These are phyloP conservation scores for Graphium sp. DNA, from an alignment of 2,329 filamentous ascomycete species.

Conservation along the genomic window DNA sequence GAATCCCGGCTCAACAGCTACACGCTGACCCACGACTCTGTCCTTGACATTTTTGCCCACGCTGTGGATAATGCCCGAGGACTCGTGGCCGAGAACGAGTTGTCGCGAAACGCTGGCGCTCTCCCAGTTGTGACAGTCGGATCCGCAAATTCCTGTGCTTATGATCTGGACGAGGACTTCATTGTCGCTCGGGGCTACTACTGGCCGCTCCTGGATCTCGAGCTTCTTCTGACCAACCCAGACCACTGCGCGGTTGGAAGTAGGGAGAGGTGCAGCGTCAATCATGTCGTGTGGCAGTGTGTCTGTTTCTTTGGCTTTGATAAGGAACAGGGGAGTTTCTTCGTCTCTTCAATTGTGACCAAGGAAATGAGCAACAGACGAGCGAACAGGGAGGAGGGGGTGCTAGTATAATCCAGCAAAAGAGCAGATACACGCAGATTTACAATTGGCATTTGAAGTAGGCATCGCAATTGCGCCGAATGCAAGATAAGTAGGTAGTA, in stretches of 20 bases:
- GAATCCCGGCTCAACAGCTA: conserved; percentile 48
- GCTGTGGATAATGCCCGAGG: conserved; percentile 39
- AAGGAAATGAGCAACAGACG: background rate
- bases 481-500: no score
- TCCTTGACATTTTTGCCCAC: conserved; percentile 31
- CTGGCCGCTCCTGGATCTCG: conserved; percentile 27
- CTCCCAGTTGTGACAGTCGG: conserved; percentile 11
- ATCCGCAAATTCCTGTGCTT: conserved; percentile 8
- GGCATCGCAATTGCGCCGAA: no score
- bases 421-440: no score
- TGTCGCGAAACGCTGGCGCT: conserved; percentile 8
- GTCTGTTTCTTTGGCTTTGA: no score
- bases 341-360: background rate
- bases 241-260: conserved; percentile 9
- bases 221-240: conserved; percentile 12
- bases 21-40: conserved; percentile 32
- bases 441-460: no score
- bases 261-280: conserved; percentile 1
- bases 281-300: no score
- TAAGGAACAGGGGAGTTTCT: background rate
- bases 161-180: conserved; percentile 8
- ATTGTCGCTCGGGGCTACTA: conserved; percentile 17
- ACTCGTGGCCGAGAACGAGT: conserved; percentile 39
- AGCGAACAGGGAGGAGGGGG: no score
- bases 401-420: no score